Percentiles rank a stretch among this genome's conserved stretches.
phyloP scores from a whole-genome alignment of 2,329 filamentous ascomycete species.

The Bipolaris victoriae region DNA sequence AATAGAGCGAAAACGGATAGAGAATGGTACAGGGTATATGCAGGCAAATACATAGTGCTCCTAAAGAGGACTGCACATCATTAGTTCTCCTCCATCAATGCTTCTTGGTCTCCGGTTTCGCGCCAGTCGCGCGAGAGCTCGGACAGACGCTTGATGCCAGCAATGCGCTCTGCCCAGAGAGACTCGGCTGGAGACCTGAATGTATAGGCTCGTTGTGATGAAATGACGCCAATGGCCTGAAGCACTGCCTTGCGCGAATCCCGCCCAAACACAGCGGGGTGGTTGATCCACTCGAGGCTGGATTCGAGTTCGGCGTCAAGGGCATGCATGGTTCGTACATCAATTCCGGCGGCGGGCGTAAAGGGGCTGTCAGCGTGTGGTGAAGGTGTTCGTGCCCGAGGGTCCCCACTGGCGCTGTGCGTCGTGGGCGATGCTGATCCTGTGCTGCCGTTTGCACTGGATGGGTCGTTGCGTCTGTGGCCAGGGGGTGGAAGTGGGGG shows the following conservation, averaged over 20 bases:
- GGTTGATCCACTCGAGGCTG: slow-evolving; percentile 95
- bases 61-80: slow-evolving; percentile 15
- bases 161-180: slow-evolving; percentile 84
- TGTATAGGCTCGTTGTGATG: slow-evolving; percentile 90
- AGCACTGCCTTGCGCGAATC: slow-evolving; percentile 95
- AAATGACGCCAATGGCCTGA: slow-evolving; percentile 95
- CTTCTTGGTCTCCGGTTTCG: slow-evolving; percentile 76
- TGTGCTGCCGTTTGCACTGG: slow-evolving; percentile 48
- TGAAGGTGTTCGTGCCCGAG: slow-evolving; percentile 47
- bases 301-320: slow-evolving; percentile 90
- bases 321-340: slow-evolving; percentile 78
- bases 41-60: slow-evolving; percentile 16
- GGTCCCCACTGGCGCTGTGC: slow-evolving; percentile 44
- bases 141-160: slow-evolving; percentile 79
- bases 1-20: slow-evolving; percentile 24
- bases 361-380: slow-evolving; percentile 56
- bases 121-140: slow-evolving; percentile 91
- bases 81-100: slow-evolving; percentile 61
- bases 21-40: slow-evolving; percentile 31
- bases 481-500: slow-evolving; percentile 79
- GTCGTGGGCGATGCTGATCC: slow-evolving; percentile 49
- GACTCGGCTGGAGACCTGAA: slow-evolving; percentile 89
- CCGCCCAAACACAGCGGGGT: slow-evolving; percentile 90
- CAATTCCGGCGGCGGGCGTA: slow-evolving; percentile 75
- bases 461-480: slow-evolving; percentile 46